Percentiles rank a stretch among this genome's conserved stretches.
Conservation (phyloP, 2,329 filamentous ascomycete genomes). For the Ilyonectria robusta region DNA sequence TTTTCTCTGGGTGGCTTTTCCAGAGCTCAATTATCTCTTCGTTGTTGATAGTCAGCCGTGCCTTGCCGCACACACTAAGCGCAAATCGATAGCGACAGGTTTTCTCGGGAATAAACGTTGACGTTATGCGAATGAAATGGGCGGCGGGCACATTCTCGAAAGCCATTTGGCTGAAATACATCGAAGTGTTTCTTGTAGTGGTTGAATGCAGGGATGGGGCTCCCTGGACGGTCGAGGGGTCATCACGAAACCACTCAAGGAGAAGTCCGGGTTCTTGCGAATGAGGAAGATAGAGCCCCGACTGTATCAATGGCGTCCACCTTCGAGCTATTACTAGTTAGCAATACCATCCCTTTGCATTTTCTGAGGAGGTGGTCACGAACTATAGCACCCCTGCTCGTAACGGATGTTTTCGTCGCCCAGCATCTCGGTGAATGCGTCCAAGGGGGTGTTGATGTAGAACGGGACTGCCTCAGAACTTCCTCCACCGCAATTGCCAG, state of each 20-base stretch:
- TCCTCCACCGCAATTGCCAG: conserved; percentile 49
- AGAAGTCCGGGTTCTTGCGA: neutral
- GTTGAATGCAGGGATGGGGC: neutral
- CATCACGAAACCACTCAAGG: conserved; percentile 13
- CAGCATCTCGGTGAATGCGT: conserved; percentile 43
- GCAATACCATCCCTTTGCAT: too few relatives aligned
- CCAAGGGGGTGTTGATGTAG: conserved; percentile 47
- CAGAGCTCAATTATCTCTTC: conserved; percentile 48
- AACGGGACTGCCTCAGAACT: conserved; percentile 49
- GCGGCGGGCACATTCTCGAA: neutral
- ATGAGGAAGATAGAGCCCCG: neutral
- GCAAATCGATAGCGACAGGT: neutral
- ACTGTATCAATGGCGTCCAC: conserved; percentile 2
- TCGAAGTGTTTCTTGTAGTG: neutral
- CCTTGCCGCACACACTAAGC: conserved; percentile 41
- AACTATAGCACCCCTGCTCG: conserved; percentile 16
- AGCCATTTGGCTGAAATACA: conserved; percentile 13
- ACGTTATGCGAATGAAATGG: neutral
- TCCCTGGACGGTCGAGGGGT: neutral
- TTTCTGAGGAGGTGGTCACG: neutral
- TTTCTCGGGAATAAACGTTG: neutral
- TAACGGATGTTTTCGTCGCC: conserved; percentile 24
- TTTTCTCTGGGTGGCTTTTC: conserved; percentile 49
- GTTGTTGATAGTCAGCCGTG: conserved; percentile 50
- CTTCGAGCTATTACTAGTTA: neutral